Conservation (phyloP, 306 rosid genomes). For the Quercus berberidifolia region DNA sequence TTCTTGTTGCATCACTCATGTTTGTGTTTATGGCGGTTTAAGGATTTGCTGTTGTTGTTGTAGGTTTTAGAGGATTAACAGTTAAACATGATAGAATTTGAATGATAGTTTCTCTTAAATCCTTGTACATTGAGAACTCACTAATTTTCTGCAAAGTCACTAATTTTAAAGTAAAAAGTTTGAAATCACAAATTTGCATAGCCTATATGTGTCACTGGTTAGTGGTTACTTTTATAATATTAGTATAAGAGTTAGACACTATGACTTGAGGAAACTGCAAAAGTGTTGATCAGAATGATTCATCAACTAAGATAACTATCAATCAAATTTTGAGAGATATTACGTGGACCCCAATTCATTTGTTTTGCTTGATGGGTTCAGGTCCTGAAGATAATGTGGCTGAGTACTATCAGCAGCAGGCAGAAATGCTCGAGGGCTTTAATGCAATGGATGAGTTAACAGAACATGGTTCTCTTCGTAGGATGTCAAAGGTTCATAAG, state of each 20-base stretch:
- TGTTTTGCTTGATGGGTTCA: constrained; percentile 34
- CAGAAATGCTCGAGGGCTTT: constrained; percentile 93
- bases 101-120: background rate
- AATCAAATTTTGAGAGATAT: background rate
- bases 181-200: background rate
- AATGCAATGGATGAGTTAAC: constrained; percentile 94
- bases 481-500: constrained; percentile 79
- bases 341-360: background rate
- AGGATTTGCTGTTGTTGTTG: background rate
- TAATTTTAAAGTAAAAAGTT: background rate
- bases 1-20: too few species aligned
- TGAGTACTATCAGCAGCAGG: constrained; percentile 94
- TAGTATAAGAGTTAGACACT: background rate
- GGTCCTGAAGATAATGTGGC: constrained; percentile 87
- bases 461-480: constrained; percentile 78
- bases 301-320: background rate
- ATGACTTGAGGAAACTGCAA: background rate
- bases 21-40: background rate
- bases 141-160: background rate
- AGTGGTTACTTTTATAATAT: background rate
- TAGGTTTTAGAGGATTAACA: background rate
- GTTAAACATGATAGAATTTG: background rate
- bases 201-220: background rate
- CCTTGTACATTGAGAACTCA: background rate
- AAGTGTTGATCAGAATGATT: background rate